Conservation (phyloP, 1,284 basidiomycete genomes). For the Apiotrichum akiyoshidainum region DNA sequence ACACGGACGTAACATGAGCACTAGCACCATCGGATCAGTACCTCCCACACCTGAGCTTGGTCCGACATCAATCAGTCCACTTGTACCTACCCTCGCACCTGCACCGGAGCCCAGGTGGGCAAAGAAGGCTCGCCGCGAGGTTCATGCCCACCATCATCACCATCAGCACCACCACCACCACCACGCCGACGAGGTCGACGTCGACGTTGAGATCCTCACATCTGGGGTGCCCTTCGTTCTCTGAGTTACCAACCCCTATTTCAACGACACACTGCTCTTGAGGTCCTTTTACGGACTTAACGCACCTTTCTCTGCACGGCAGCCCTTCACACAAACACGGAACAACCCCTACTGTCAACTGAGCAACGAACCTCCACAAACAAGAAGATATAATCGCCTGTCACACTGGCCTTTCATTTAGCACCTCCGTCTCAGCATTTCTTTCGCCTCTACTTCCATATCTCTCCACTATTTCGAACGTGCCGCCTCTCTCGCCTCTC, state of each 20-base stretch:
- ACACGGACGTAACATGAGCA: not conserved
- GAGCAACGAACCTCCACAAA: too few relatives aligned
- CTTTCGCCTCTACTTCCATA: not conserved
- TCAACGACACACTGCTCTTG: not conserved
- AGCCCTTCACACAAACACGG: not conserved
- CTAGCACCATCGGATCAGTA: not conserved
- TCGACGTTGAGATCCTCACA: not conserved
- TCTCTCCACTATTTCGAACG: not conserved
- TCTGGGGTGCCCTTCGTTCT: not conserved
- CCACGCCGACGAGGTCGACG: not conserved
- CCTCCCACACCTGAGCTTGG: constrained; percentile 8
- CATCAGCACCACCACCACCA: not conserved
- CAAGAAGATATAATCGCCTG: too few relatives aligned
- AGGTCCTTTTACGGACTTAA: not conserved
- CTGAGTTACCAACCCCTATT: not conserved
- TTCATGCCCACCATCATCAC: not conserved
- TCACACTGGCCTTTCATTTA: too few relatives aligned
- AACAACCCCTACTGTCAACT: too few relatives aligned
- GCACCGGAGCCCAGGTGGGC: constrained; percentile 2
- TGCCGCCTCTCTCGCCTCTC: not conserved
- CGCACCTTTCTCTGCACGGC: not conserved
- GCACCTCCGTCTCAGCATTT: not conserved
- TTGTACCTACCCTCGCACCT: constrained; percentile 1
- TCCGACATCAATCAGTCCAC: not conserved
- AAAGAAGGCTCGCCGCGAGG: constrained; percentile 1